Evolutionary conservation across 2,329 filamentous ascomycete genomes (phyloP).

Genomic region (Fulvia fulva): DNA sequence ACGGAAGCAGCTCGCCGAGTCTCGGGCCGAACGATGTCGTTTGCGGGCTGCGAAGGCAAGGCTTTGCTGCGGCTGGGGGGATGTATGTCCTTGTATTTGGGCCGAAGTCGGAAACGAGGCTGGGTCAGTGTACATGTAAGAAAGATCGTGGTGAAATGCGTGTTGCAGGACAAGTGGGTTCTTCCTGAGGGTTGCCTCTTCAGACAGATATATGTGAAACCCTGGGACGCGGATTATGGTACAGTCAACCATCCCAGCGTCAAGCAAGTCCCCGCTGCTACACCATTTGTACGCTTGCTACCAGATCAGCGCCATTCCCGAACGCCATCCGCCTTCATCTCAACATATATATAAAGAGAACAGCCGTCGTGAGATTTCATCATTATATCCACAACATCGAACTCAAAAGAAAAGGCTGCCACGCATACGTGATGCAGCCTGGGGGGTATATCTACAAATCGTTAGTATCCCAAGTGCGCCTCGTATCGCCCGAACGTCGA

Average conservation of each 20-base stretch:
- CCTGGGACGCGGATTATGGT: neutral
- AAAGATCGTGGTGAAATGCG: no score
- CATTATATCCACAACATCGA: conserved; percentile 5
- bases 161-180: no score
- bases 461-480: conserved; percentile 13
- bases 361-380: neutral
- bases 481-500: neutral
- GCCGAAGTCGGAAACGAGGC: no score
- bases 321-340: neutral
- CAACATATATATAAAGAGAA: neutral
- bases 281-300: neutral
- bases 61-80: no score
- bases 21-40: no score
- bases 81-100: no score
- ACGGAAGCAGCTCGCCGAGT: no score
- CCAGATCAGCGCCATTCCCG: neutral
- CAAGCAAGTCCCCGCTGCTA: neutral
- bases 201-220: no score
- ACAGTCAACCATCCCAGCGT: neutral
- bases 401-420: neutral
- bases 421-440: neutral
- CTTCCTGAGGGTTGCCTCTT: no score
- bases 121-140: no score
- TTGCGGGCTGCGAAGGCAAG: no score
- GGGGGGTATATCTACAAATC: conserved; percentile 9